These are phyloP conservation scores for Alloteropsis angusta DNA, from an alignment of 202 grass and related monocot species.

Conservation along the genomic window DNA sequence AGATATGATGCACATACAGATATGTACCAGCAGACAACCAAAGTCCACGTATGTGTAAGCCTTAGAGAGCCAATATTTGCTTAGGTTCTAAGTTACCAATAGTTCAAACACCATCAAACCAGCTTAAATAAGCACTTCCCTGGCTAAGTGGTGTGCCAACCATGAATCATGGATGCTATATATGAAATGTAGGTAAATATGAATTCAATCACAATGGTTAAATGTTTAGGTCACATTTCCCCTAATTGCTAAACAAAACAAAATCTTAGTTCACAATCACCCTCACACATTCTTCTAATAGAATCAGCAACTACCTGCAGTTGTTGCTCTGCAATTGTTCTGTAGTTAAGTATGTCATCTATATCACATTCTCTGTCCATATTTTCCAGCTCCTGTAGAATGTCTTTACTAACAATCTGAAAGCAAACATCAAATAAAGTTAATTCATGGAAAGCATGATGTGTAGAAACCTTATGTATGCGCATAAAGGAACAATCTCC, in stretches of 20 bases:
- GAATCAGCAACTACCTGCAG: slow-evolving; percentile 58
- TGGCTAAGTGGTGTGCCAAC: neutral
- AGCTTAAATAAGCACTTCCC: neutral
- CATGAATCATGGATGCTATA: neutral
- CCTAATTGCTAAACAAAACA: neutral
- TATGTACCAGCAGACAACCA: slow-evolving; percentile 12
- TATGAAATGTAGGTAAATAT: neutral
- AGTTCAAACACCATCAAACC: neutral
- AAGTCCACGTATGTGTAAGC: neutral
- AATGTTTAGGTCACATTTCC: neutral
- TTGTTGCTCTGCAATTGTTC: slow-evolving; percentile 72
- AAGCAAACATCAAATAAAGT: slow-evolving; percentile 25
- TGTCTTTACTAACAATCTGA: slow-evolving; percentile 78
- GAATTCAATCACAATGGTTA: neutral
- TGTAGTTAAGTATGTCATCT: slow-evolving; percentile 92
- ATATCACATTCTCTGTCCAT: slow-evolving; percentile 95
- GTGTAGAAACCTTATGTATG: neutral
- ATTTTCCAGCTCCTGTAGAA: slow-evolving; percentile 68
- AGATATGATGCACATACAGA: neutral
- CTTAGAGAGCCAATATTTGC: neutral
- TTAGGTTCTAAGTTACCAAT: neutral
- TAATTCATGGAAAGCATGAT: slow-evolving; percentile 16
- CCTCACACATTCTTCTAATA: slow-evolving; percentile 16
- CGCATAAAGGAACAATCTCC: slow-evolving; percentile 2
- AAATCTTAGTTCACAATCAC: slow-evolving; percentile 13